These are phyloP conservation scores for Gnaphalium uliginosum DNA, from an alignment of 129 eudicot genomes.

Conservation along the genomic window DNA sequence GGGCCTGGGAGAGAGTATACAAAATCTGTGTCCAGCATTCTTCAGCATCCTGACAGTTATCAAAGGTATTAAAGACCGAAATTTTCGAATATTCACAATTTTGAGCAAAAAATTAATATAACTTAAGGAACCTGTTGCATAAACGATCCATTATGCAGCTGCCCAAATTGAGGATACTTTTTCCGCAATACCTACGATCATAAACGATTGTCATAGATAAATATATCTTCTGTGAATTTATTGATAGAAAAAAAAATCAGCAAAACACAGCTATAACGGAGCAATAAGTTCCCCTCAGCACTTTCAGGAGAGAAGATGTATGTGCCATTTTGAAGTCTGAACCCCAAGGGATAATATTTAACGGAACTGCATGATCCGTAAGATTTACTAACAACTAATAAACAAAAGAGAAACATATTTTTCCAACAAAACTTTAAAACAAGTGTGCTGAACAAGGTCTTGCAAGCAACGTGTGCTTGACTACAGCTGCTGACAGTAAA, in stretches of 20 bases:
- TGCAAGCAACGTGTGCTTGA: constrained; percentile 14
- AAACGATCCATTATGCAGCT: constrained; percentile 83
- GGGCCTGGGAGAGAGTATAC: constrained; percentile 83
- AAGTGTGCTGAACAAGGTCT: background rate
- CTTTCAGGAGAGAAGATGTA: background rate
- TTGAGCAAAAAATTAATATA: background rate
- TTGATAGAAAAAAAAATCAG: background rate
- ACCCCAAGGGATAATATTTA: background rate
- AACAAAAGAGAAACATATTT: background rate
- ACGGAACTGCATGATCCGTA: background rate
- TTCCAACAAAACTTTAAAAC: background rate
- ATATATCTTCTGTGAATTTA: constrained; percentile 5
- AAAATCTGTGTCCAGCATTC: constrained; percentile 97
- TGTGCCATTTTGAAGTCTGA: background rate
- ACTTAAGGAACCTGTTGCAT: constrained; percentile 82
- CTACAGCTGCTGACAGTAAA: background rate
- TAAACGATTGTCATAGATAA: constrained; percentile 20
- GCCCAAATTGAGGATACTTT: constrained; percentile 97
- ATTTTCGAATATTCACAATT: constrained; percentile 4
- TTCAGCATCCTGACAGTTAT: constrained; percentile 85
- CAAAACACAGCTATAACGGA: constrained; percentile 15
- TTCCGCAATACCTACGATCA: constrained; percentile 72
- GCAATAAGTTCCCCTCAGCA: background rate
- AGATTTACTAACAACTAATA: constrained; percentile 3
- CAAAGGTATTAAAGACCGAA: constrained; percentile 10